A percentile compares a stretch with the other conserved stretches of the same genome.
Evolutionary conservation across 345 rosid species (phyloP).

Genomic region (Gossypium stocksii): DNA sequence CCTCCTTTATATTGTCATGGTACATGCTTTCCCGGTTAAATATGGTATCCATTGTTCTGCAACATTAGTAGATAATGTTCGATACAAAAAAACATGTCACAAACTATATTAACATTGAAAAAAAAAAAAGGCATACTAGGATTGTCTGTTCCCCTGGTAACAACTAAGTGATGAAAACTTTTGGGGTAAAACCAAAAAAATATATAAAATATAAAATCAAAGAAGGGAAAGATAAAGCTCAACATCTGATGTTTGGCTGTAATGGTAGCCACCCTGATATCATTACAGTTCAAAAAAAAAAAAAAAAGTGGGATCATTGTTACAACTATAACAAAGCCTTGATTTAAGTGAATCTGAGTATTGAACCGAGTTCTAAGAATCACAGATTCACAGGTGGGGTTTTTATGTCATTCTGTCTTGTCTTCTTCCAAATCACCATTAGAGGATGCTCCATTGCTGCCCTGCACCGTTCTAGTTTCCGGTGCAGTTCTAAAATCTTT

Average conservation of each 20-base stretch:
- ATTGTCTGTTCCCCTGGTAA: background rate
- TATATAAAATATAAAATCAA: background rate
- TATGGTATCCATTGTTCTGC: too few species aligned
- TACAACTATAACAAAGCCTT: constrained; percentile 3
- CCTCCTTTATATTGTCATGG: too few species aligned
- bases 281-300: background rate
- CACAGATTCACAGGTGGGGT: background rate
- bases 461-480: constrained; percentile 43
- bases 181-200: background rate
- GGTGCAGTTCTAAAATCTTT: constrained; percentile 43
- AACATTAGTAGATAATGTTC: too few species aligned
- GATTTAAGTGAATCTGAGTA: constrained; percentile 6
- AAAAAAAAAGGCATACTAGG: background rate
- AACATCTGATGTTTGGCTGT: constrained; percentile 3
- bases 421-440: constrained; percentile 72
- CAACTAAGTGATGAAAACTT: background rate
- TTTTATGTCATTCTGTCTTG: constrained; percentile 50
- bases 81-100: background rate
- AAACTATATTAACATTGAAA: constrained; percentile 16
- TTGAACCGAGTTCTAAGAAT: background rate
- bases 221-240: background rate
- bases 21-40: background rate
- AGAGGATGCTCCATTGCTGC: constrained; percentile 28
- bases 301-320: background rate
- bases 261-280: background rate